Evolutionary conservation across 116 monocot genomes (phyloP), one percentile per base, ranked within the genome.

Genomic region (Zostera marina): DNA sequence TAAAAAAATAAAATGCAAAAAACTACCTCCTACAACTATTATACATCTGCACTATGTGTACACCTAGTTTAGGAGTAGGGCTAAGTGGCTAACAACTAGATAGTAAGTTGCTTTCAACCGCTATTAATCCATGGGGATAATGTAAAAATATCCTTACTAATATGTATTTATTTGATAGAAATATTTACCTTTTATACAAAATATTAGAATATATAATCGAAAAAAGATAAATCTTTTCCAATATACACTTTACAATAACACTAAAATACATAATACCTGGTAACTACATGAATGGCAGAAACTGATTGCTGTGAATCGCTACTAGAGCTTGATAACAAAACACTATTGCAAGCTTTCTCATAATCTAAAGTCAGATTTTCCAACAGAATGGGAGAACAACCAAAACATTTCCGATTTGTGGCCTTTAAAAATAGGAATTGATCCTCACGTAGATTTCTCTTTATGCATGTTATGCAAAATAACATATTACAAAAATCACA

Each of bases 391-490:
- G 94, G 88, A 47, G 61, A 70, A 66, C 94, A 94, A 63, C 77
- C 77, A 63, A 74, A 88, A 68, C 94, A 94, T 15, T 66, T 68
- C 88, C 88, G 88, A 70, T 65, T 59, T 67, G 74, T 63, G 45
- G 56, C 61, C 52, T 71, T 76, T 69, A 69, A 70, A 55, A 73
- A 62, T 7, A 45, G 61, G 45, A 85, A 62, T 63, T 66, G 46
- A 62, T 81, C 72, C 70, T 77, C 77, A 69, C 81, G 81, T 23
- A 94, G 62, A 76, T 85, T 88, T 62, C 79, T 76, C 42, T 76
- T 65, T 73, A 94, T 77, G 42, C 94, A 94, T 16, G 43, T 42
- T 48, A 19, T 41, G 62, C 94, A 94, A 58, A 94, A 87, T 40
- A 73, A 72, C 60, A 72, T 72, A 40, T 68, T 68, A 67, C 94